Conservation (phyloP, 78 protist species). For the Kipferlia bialata region DNA sequence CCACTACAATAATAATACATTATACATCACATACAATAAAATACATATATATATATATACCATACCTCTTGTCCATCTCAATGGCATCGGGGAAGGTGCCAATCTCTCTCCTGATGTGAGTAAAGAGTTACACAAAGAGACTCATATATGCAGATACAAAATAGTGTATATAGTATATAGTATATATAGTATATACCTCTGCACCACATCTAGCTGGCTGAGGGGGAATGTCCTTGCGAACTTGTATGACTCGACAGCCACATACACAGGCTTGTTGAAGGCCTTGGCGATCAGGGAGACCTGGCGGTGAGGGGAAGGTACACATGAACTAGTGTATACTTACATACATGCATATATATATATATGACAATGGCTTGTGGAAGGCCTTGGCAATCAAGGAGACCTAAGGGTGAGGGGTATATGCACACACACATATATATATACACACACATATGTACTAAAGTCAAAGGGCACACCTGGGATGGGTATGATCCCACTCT, state of each 20-base stretch:
- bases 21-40: no score
- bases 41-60: neutral
- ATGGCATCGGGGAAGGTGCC: neutral
- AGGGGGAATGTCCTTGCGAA: slow-evolving; percentile 74
- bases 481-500: no score
- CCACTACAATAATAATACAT: neutral
- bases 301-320: no score
- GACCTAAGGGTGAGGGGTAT: no score
- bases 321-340: no score
- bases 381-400: slow-evolving; percentile 68
- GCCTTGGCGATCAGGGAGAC: slow-evolving; percentile 71
- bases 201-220: slow-evolving; percentile 52
- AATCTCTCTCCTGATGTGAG: neutral
- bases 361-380: slow-evolving; percentile 76
- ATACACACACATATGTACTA: slow-evolving; percentile 71
- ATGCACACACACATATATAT: no score
- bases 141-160: neutral
- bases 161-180: neutral
- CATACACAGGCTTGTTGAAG: slow-evolving; percentile 72
- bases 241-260: slow-evolving; percentile 86
- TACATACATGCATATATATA: slow-evolving; percentile 68
- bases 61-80: no score
- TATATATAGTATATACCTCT: neutral
- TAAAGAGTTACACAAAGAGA: neutral
- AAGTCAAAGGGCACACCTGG: no score